These are phyloP conservation scores for Candida cerambycidarum DNA, from an alignment of 805 yeast genomes.

Conservation along the genomic window DNA sequence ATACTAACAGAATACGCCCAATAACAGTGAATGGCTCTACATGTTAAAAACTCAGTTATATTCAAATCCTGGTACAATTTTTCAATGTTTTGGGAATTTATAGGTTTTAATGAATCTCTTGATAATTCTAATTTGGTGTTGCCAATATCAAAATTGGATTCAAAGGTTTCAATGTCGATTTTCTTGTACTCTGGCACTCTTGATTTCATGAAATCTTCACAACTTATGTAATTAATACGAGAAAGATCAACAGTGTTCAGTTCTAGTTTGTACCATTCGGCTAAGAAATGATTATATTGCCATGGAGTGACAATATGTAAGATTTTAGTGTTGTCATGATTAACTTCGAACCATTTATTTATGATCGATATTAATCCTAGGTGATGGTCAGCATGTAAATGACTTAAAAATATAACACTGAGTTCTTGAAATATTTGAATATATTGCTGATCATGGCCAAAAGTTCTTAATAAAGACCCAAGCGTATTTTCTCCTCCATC, in stretches of 20 bases:
- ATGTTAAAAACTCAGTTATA: constrained; percentile 50
- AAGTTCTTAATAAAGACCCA: constrained; percentile 66
- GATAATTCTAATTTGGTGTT: constrained; percentile 16
- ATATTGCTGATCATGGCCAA: constrained; percentile 46
- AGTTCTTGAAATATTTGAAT: constrained; percentile 56
- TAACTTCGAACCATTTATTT: constrained; percentile 59
- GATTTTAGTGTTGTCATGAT: constrained; percentile 27
- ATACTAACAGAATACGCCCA: constrained; percentile 70
- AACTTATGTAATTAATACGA: constrained; percentile 53
- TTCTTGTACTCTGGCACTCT: constrained; percentile 32
- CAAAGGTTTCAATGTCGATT: constrained; percentile 30
- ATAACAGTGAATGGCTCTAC: constrained; percentile 82
- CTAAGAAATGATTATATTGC: constrained; percentile 64
- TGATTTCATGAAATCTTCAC: constrained; percentile 52
- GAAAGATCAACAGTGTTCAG: constrained; percentile 29
- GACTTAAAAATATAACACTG: constrained; percentile 70
- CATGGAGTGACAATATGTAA: constrained; percentile 72
- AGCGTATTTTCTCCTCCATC: constrained; percentile 97
- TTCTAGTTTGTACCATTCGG: constrained; percentile 66
- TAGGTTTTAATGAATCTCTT: constrained; percentile 24
- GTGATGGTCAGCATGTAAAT: constrained; percentile 97
- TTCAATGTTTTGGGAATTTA: constrained; percentile 26
- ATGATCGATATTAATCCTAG: constrained; percentile 75
- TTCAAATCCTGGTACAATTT: constrained; percentile 43
- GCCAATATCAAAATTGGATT: constrained; percentile 28